Base-by-base conservation (phyloP, 345 rosid species). In the Pugionium dolabratum region DNA sequence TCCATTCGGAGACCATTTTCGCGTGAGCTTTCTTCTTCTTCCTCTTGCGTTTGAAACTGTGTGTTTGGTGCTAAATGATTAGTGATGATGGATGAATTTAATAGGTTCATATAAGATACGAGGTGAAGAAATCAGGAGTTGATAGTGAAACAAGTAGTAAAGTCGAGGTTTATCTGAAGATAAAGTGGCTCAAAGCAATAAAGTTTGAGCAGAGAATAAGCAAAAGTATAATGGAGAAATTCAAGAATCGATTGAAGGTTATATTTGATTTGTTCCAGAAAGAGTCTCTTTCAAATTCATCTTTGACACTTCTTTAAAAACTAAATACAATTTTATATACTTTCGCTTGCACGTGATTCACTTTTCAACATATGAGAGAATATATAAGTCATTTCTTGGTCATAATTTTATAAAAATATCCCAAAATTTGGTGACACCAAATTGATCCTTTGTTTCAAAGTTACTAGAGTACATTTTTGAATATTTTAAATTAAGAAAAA, bases 201-300 rank as follows among this genome's bases (percentile, higher is more conserved):
- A 78, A 81, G 77, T 85, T 88, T 75, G 87, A 84, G 83, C 85
- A 78, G 77, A 82, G 87, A 73, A 85, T 93, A 51, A 75, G 83
- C 34, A 72, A 67, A 57, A 88, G 89, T 70, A 52, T 86, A 67
- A 80, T 78, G 18, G 82, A 86, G 34, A 90, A 88, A 65, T 83
- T 86, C 54, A 71, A 78, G 32, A 76, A 72, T 25, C 49, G 90
- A 49, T 57, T 79, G 30, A 79, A 78, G 67, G 92, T 85, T 44
- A 85, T 81, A 31, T 78, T 86, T 48, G 88, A 80, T 62, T 70
- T 85, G 69, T 80, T 79, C 8, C 83, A 85, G 83, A 78, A 71
- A 40, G 87, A 85, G 36, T 74, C 79, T 78, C 70, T 79, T 31
- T 11, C 52, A 31, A 50, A 36, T 65, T 67, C 77, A 6, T 60